Evolutionary conservation across 2,329 filamentous ascomycete genomes (phyloP), one percentile per base, ranked within the genome.

Genomic region (Calonectria montana): DNA sequence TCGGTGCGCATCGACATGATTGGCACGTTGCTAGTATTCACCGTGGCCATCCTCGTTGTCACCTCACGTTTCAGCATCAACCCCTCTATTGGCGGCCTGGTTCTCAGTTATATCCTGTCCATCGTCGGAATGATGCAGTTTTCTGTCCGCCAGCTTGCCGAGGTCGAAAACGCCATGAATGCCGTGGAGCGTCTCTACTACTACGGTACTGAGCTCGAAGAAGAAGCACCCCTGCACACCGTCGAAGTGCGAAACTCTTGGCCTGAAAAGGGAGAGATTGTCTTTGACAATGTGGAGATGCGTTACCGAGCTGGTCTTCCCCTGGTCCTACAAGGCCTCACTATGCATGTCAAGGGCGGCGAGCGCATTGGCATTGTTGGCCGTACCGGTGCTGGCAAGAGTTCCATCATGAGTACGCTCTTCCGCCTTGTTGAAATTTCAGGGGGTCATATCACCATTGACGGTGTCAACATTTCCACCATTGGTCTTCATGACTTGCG

Each of bases 151-250:
- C 96, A 98, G 83, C 88, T 98, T 9, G 96, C 96, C 29, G 96
- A 98, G 83, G 95, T 98, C 10, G 96, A 98, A 83, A 98, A 98
- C 84, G 95, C 96, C 80, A 98, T 98, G 96, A 98, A 98, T 82
- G 93, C 96, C 0, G 97, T 97, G 0, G 96, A 98, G 84, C 93
- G 97, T 62, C 88, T 98, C 39, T 92, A 95, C 81, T 95, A 97
- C 85, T 98, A 98, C 81, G 96, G 94, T 67, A 94, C 91, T 1
- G 84, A 94, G 76, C 89, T 99, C 5, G 95, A 97, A 74, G 93
- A 98, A 81, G 97, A 98, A 83, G 94, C 96, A 0, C 94, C 96
- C 0, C 87, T 96, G 2, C 94, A 96, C 78, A 92, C 94, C 48
- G 82, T 92, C 61, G 90, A 95, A 6, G 90, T 98, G 3, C 90